phyloP scores from a whole-genome alignment of 805 yeast species.

The Candida nemodendra region DNA sequence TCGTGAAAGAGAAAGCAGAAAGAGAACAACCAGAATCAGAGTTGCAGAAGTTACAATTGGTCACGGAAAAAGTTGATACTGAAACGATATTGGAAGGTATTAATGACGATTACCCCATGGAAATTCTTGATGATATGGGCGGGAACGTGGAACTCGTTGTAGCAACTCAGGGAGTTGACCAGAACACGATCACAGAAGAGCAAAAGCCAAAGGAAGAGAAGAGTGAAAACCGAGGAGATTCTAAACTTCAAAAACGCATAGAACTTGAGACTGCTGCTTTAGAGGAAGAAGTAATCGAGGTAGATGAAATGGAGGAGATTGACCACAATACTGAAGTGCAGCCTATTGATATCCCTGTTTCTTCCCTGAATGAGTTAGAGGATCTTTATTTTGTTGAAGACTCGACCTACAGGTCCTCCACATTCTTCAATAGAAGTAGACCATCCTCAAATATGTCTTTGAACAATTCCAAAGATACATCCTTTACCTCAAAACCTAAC shows the following conservation, averaged over 20 bases:
- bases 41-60: background rate
- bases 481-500: background rate
- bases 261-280: constrained; percentile 5
- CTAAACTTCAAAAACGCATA: background rate
- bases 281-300: constrained; percentile 25
- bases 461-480: background rate
- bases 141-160: background rate
- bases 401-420: constrained; percentile 24
- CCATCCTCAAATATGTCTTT: constrained; percentile 11
- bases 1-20: background rate
- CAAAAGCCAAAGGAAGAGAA: background rate
- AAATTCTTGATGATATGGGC: background rate
- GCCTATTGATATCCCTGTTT: constrained; percentile 40
- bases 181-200: background rate
- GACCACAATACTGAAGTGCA: constrained; percentile 1
- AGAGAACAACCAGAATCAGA: background rate
- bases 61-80: background rate
- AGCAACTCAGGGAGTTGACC: constrained; percentile 25
- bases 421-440: constrained; percentile 24
- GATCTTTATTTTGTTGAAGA: constrained; percentile 28
- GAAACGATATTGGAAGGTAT: too few species aligned
- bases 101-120: too few species aligned
- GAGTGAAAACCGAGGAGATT: background rate
- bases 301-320: constrained; percentile 25
- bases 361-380: constrained; percentile 34